phyloP scores from a whole-genome alignment of 345 rosid species.

The Aquilaria yunnanensis region DNA sequence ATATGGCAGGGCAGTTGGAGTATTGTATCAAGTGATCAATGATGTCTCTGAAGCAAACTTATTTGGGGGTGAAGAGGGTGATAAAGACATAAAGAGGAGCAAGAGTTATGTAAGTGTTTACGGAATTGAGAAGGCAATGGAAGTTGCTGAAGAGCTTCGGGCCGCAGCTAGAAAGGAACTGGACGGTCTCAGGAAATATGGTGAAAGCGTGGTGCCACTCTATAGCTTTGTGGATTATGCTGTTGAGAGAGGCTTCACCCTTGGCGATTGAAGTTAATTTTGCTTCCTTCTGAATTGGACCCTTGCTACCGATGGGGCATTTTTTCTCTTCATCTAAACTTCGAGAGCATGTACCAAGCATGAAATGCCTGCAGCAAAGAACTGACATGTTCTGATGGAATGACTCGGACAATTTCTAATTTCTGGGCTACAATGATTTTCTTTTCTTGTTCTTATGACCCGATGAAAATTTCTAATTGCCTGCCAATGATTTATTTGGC shows the following conservation, averaged over 20 bases:
- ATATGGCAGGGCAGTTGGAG: conserved; percentile 89
- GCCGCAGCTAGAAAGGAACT: conserved; percentile 59
- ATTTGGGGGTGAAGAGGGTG: conserved; percentile 7
- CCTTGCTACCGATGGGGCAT: background rate
- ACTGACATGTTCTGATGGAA: no score
- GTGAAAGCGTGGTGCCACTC: conserved; percentile 56
- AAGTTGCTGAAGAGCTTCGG: conserved; percentile 63
- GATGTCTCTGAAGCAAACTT: conserved; percentile 45
- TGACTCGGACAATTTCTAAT: no score
- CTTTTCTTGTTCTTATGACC: no score
- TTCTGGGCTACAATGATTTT: no score
- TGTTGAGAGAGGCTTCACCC: conserved; percentile 43
- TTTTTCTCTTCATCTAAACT: background rate
- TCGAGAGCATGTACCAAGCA: no score
- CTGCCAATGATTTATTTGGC: no score
- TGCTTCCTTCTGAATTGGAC: background rate
- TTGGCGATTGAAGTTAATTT: conserved; percentile 18
- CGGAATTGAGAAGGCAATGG: conserved; percentile 58
- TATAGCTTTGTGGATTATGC: conserved; percentile 87
- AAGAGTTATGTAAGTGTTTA: conserved; percentile 50
- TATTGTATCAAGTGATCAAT: conserved; percentile 73
- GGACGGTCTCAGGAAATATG: conserved; percentile 56
- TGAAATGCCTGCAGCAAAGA: no score
- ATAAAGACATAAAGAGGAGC: conserved; percentile 30
- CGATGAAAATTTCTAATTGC: no score